Conservation (phyloP, 2,329 filamentous ascomycete species). For the Tolypocladium paradoxum region DNA sequence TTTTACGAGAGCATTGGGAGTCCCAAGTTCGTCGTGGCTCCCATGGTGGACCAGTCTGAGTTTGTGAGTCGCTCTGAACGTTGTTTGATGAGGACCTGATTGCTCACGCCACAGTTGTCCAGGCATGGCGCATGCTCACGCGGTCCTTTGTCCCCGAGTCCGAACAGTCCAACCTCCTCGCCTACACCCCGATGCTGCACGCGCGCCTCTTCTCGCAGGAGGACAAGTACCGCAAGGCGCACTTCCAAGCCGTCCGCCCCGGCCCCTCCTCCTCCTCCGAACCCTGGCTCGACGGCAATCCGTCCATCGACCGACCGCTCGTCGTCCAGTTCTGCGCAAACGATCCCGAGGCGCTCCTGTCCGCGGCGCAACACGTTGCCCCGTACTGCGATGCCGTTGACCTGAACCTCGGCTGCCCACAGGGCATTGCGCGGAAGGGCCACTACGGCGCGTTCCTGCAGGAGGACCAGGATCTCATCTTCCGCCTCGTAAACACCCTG, state of each 20-base stretch:
- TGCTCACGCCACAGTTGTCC: background rate
- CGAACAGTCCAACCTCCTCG: slow-evolving; percentile 56
- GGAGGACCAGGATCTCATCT: slow-evolving; percentile 79
- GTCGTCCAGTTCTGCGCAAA: slow-evolving; percentile 97
- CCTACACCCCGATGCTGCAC: slow-evolving; percentile 95
- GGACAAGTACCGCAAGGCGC: slow-evolving; percentile 61
- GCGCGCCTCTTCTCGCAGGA: slow-evolving; percentile 76
- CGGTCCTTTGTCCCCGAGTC: slow-evolving; percentile 73
- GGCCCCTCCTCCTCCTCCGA: slow-evolving; percentile 14
- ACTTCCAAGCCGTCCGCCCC: slow-evolving; percentile 61
- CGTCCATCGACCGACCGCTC: slow-evolving; percentile 71
- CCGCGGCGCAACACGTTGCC: slow-evolving; percentile 66
- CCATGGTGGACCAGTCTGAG: slow-evolving; percentile 98
- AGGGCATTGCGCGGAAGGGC: slow-evolving; percentile 85
- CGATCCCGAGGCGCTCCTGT: slow-evolving; percentile 67
- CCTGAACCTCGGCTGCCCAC: slow-evolving; percentile 89
- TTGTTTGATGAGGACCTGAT: background rate
- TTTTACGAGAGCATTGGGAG: slow-evolving; percentile 95
- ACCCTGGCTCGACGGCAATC: slow-evolving; percentile 76
- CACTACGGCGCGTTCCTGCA: slow-evolving; percentile 92
- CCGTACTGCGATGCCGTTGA: slow-evolving; percentile 93
- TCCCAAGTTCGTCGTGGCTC: slow-evolving; percentile 81
- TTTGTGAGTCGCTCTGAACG: slow-evolving; percentile 54
- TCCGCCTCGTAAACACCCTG: slow-evolving; percentile 70
- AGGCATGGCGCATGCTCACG: slow-evolving; percentile 97